These are phyloP conservation scores for Claviceps quebecensis DNA, from an alignment of 2,329 filamentous ascomycete genomes.

Conservation along the genomic window DNA sequence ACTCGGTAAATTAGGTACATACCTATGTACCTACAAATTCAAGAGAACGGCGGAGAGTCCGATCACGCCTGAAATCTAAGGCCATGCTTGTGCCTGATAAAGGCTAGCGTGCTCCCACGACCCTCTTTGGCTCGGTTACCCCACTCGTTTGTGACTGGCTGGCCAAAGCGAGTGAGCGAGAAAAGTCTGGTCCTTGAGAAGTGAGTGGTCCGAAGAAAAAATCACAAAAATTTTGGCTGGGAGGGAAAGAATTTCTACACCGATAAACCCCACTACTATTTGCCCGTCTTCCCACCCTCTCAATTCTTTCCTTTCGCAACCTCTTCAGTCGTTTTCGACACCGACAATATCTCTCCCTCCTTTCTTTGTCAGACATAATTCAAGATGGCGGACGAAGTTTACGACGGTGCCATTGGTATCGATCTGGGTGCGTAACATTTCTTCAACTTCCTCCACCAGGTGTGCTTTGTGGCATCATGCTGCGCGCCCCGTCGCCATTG, in stretches of 20 bases:
- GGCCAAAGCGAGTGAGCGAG: slow-evolving; percentile 6
- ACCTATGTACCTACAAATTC: too few relatives aligned
- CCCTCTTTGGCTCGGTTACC: slow-evolving; percentile 4
- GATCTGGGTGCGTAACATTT: slow-evolving; percentile 67
- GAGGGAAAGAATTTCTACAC: slow-evolving; percentile 22
- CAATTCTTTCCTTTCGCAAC: slow-evolving; percentile 12
- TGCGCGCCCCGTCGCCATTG: not conserved
- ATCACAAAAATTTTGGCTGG: slow-evolving; percentile 19
- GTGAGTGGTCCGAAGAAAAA: slow-evolving; percentile 11
- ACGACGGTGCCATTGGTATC: slow-evolving; percentile 99
- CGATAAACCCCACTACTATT: slow-evolving; percentile 21
- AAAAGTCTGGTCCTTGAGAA: slow-evolving; percentile 12
- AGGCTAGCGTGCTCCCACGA: slow-evolving; percentile 1
- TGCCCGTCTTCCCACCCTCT: slow-evolving; percentile 11
- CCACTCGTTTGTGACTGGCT: slow-evolving; percentile 1
- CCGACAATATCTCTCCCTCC: slow-evolving; percentile 4
- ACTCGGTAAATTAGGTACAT: too few relatives aligned
- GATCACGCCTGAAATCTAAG: not conserved
- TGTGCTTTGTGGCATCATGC: not conserved
- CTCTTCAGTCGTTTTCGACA: slow-evolving; percentile 10
- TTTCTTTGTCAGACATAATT: slow-evolving; percentile 17
- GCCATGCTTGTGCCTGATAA: not conserved
- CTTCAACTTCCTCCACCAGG: not conserved
- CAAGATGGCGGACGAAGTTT: slow-evolving; percentile 93
- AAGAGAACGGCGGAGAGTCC: not conserved